These are phyloP conservation scores for Ophiocordyceps robertsii DNA, from an alignment of 2,329 filamentous ascomycete species.

Conservation along the genomic window DNA sequence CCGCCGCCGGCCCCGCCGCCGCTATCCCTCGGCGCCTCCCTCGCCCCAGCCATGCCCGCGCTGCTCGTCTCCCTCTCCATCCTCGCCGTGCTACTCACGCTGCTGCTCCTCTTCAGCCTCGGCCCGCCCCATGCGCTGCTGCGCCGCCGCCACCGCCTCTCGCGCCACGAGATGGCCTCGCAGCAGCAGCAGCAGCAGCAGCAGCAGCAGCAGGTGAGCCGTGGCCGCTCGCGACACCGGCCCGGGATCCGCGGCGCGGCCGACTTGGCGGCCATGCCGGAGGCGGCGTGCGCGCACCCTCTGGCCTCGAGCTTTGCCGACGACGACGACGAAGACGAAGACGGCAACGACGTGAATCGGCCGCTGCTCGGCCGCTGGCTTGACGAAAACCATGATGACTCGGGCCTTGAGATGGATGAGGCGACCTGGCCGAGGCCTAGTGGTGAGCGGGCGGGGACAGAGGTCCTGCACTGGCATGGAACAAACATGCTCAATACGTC, in stretches of 20 bases:
- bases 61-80: constrained; percentile 1
- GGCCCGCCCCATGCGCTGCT: not conserved
- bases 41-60: not conserved
- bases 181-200: not conserved
- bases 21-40: not conserved
- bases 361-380: not conserved
- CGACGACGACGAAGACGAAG: too few relatives aligned
- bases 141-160: not conserved
- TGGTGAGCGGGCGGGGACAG: not conserved
- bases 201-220: not conserved
- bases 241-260: not conserved
- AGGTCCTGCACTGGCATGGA: constrained; percentile 4
- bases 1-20: not conserved
- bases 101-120: not conserved
- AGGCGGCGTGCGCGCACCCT: too few relatives aligned
- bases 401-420: not conserved
- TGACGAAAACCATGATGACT: not conserved
- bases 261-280: not conserved
- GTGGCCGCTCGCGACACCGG: too few relatives aligned
- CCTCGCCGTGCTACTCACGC: not conserved
- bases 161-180: not conserved
- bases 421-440: not conserved
- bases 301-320: too few relatives aligned
- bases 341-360: not conserved
- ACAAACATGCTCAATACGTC: constrained; percentile 7